Evolutionary conservation across 1,284 basidiomycete genomes (phyloP).

Genomic region (Apiotrichum siamense): DNA sequence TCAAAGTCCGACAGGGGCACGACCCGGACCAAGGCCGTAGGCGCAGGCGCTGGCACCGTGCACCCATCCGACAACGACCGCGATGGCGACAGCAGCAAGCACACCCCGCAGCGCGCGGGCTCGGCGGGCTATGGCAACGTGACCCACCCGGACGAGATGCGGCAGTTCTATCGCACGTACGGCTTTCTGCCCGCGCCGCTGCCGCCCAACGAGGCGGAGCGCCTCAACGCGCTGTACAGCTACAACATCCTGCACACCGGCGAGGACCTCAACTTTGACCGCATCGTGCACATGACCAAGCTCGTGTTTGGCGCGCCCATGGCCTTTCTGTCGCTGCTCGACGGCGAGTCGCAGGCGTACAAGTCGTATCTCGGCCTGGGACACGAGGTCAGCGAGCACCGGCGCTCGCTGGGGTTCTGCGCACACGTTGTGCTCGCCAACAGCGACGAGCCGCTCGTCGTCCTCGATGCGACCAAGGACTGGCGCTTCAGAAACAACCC

Average conservation of each 20-base stretch:
- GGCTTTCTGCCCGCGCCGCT: slow-evolving; percentile 73
- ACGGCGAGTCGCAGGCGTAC: slow-evolving; percentile 78
- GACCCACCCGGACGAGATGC: background rate
- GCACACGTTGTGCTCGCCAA: slow-evolving; percentile 47
- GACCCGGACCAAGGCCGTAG: too few species aligned
- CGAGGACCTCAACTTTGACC: slow-evolving; percentile 82
- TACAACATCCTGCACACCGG: slow-evolving; percentile 82
- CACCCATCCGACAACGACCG: too few species aligned
- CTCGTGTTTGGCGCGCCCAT: slow-evolving; percentile 86
- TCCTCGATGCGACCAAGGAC: slow-evolving; percentile 71
- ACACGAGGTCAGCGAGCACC: background rate
- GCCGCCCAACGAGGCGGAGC: slow-evolving; percentile 71
- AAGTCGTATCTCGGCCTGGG: slow-evolving; percentile 72
- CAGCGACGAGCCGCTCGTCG: slow-evolving; percentile 78
- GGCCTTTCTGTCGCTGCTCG: slow-evolving; percentile 70
- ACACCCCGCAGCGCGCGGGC: too few species aligned
- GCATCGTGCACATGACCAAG: slow-evolving; percentile 80
- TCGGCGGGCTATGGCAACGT: too few species aligned
- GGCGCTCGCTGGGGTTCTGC: slow-evolving; percentile 8
- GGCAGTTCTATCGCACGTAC: slow-evolving; percentile 13
- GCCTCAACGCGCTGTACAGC: slow-evolving; percentile 67
- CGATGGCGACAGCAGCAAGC: too few species aligned
- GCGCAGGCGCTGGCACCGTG: too few species aligned
- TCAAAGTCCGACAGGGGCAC: too few species aligned
- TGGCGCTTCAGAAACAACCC: slow-evolving; percentile 80